These are phyloP conservation scores for Penicillium aurantiogriseum DNA, from an alignment of 2,329 filamentous ascomycete species.

Conservation along the genomic window DNA sequence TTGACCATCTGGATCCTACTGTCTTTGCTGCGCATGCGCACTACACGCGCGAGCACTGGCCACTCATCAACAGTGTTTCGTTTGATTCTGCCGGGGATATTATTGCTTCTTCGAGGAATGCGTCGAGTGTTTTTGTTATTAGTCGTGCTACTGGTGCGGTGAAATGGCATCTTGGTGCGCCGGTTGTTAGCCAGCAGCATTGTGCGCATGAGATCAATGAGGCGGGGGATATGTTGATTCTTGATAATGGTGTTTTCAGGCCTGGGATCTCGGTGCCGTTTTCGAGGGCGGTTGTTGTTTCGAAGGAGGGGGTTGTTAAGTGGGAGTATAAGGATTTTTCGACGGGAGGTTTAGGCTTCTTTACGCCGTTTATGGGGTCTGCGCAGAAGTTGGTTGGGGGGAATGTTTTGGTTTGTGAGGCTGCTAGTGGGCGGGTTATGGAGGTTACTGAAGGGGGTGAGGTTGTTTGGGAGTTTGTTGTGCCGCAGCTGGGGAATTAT, in stretches of 20 bases:
- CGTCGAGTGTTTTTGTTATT: no score
- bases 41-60: no score
- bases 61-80: no score
- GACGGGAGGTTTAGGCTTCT: slow-evolving; percentile 40
- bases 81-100: no score
- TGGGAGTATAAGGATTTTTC: slow-evolving; percentile 47
- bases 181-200: slow-evolving; percentile 46
- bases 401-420: slow-evolving; percentile 47
- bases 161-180: no score
- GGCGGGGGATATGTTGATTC: slow-evolving; percentile 46
- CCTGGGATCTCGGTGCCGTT: slow-evolving; percentile 43
- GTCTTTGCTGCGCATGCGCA: no score
- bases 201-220: slow-evolving; percentile 43
- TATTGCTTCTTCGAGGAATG: no score
- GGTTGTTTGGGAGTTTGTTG: slow-evolving; percentile 48
- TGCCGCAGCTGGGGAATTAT: slow-evolving; percentile 44
- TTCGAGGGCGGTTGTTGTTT: slow-evolving; percentile 45
- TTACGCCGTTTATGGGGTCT: slow-evolving; percentile 50
- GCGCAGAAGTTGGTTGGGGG: slow-evolving; percentile 44
- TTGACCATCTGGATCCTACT: no score
- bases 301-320: slow-evolving; percentile 39
- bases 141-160: no score
- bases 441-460: slow-evolving; percentile 45
- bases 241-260: slow-evolving; percentile 49
- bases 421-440: slow-evolving; percentile 37